Conservation (phyloP, 768 basidiomycete species). For the Strobilomyces confusus region DNA sequence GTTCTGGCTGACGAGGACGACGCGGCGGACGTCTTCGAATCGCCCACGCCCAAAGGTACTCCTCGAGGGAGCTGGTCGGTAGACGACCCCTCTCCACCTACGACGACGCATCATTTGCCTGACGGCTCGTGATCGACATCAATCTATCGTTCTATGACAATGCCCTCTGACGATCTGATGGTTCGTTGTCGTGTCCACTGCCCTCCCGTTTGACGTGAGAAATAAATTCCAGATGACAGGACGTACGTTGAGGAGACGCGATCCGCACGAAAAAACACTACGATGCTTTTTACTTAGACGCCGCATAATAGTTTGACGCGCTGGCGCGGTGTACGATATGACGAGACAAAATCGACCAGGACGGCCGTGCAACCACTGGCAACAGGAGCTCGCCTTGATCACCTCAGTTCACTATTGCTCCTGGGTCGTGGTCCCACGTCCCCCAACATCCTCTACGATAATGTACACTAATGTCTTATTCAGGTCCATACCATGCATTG, state of each 20-base stretch:
- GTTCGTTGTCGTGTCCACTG: constrained; percentile 1
- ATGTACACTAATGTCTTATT: constrained; percentile 3
- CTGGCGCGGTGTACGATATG: constrained; percentile 24
- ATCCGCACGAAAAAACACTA: background rate
- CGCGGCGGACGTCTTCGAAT: constrained; percentile 9
- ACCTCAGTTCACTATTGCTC: background rate
- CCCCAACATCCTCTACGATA: background rate
- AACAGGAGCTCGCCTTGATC: background rate
- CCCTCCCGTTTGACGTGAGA: background rate
- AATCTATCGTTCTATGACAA: background rate
- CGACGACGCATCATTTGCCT: background rate
- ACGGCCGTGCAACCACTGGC: background rate
- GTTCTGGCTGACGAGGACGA: background rate
- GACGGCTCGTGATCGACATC: background rate
- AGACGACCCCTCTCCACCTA: background rate
- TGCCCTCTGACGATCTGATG: constrained; percentile 1
- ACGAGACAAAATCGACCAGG: background rate
- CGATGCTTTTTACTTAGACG: background rate
- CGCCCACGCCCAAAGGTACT: background rate
- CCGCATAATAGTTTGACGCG: constrained; percentile 6
- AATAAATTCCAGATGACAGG: constrained; percentile 7
- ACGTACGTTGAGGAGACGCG: too few relatives aligned
- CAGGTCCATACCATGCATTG: background rate
- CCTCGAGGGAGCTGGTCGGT: constrained; percentile 12
- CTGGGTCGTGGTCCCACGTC: background rate